Evolutionary conservation across 805 yeast species (phyloP).

Genomic region (Saturnispora gosingensis): DNA sequence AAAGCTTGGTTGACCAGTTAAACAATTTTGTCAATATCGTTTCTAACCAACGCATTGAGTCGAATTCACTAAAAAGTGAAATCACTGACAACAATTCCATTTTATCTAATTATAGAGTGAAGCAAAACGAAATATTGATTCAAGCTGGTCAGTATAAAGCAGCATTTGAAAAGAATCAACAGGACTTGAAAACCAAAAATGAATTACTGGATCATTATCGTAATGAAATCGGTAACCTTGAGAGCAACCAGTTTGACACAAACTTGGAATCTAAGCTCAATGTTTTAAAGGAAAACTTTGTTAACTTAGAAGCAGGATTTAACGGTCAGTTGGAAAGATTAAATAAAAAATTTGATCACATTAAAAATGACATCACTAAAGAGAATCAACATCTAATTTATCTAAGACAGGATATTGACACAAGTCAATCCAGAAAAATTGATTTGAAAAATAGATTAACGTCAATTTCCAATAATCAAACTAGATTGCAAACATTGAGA

Average conservation of each 20-base stretch:
- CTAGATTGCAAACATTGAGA: slow-evolving; percentile 38
- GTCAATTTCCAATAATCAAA: slow-evolving; percentile 33
- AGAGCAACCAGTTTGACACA: slow-evolving; percentile 7
- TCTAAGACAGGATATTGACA: slow-evolving; percentile 31
- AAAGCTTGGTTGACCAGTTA: slow-evolving; percentile 31
- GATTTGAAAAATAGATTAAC: slow-evolving; percentile 32
- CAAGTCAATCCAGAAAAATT: slow-evolving; percentile 28
- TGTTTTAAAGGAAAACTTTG: slow-evolving; percentile 3
- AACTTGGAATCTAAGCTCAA: slow-evolving; percentile 12
- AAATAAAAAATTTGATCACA: slow-evolving; percentile 12
- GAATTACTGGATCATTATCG: slow-evolving; percentile 9
- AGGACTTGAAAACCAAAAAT: slow-evolving; percentile 13
- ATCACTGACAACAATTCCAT: slow-evolving; percentile 13
- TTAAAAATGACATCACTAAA: slow-evolving; percentile 30
- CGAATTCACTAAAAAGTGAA: slow-evolving; percentile 10
- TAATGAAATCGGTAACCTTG: slow-evolving; percentile 2
- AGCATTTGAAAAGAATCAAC: slow-evolving; percentile 18
- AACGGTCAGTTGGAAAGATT: slow-evolving; percentile 11
- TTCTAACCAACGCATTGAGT: slow-evolving; percentile 18
- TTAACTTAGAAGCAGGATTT: slow-evolving; percentile 2
- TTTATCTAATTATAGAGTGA: slow-evolving; percentile 21
- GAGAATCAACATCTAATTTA: slow-evolving; percentile 37
- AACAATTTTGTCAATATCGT: slow-evolving; percentile 32
- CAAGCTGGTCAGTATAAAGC: slow-evolving; percentile 48
- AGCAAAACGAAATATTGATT: slow-evolving; percentile 32